These are phyloP conservation scores for Dysphania ambrosioides DNA, from an alignment of 148 eudicot genomes.

Conservation along the genomic window DNA sequence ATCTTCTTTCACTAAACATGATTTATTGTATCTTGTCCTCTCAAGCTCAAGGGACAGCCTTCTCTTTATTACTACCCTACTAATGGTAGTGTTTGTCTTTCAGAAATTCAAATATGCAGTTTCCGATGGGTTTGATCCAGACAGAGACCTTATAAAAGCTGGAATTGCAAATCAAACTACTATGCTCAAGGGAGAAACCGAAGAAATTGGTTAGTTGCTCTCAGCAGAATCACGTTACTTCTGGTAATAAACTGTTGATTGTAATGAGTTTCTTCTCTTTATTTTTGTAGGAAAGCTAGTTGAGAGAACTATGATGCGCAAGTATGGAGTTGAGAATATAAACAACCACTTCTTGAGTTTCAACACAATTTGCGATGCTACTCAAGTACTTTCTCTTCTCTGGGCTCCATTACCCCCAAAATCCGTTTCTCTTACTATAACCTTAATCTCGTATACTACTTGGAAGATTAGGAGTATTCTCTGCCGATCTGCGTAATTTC, in stretches of 20 bases:
- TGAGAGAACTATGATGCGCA: constrained; percentile 89
- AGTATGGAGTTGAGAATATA: constrained; percentile 73
- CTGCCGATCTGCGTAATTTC: background rate
- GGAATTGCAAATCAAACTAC: constrained; percentile 99
- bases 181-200: constrained; percentile 99
- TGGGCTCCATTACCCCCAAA: background rate
- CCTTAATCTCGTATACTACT: background rate
- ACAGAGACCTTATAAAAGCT: constrained; percentile 69
- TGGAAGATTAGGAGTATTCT: background rate
- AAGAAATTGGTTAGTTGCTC: constrained; percentile 77
- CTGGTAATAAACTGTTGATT: background rate
- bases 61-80: background rate
- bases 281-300: constrained; percentile 63
- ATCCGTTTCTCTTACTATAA: background rate
- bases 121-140: constrained; percentile 93
- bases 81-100: constrained; percentile 9
- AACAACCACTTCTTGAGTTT: constrained; percentile 82
- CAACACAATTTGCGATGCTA: constrained; percentile 97
- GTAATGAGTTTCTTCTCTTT: constrained; percentile 8
- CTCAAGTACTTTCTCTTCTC: constrained; percentile 56
- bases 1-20: background rate
- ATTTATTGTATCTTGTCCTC: background rate
- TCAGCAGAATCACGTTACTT: constrained; percentile 5
- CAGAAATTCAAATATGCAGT: constrained; percentile 93
- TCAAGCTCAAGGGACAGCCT: background rate